A percentile compares a stretch with the other conserved stretches of the same genome.
Evolutionary conservation across 108 stramenopile genomes (phyloP).

Genomic region (Skeletonema costatum): DNA sequence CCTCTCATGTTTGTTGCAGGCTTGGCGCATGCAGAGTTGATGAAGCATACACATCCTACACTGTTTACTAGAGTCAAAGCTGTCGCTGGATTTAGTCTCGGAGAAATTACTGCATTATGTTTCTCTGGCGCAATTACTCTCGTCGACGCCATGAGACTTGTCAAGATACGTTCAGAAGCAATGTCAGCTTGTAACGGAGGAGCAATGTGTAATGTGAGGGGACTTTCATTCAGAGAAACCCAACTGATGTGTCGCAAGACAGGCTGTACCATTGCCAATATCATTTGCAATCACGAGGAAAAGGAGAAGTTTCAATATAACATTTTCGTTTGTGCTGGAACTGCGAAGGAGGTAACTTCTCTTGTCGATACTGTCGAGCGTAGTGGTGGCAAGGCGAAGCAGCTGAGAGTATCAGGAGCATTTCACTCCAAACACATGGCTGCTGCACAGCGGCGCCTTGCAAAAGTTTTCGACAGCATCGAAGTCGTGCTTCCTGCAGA

Average conservation of each 20-base stretch:
- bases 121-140: conserved; percentile 22
- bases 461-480: background rate
- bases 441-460: background rate
- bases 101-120: conserved; percentile 26
- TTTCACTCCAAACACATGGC: conserved; percentile 11
- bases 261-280: conserved; percentile 21
- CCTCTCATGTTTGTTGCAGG: conserved; percentile 18
- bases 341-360: background rate
- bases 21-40: conserved; percentile 14
- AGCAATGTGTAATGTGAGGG: conserved; percentile 26
- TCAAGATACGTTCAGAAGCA: conserved; percentile 10
- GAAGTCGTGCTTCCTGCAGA: conserved; percentile 5
- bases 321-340: conserved; percentile 31
- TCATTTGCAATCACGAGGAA: conserved; percentile 24
- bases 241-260: conserved; percentile 1
- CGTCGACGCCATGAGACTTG: conserved; percentile 14
- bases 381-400: background rate
- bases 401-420: conserved; percentile 10
- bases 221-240: background rate
- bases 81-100: conserved; percentile 21
- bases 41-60: conserved; percentile 14
- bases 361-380: background rate
- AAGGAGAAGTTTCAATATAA: conserved; percentile 12
- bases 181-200: conserved; percentile 6
- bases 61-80: conserved; percentile 17